Percentiles rank a stretch among this genome's conserved stretches.
Conservation (phyloP, 257 asterid genomes). For the Penstemon barbatus region DNA sequence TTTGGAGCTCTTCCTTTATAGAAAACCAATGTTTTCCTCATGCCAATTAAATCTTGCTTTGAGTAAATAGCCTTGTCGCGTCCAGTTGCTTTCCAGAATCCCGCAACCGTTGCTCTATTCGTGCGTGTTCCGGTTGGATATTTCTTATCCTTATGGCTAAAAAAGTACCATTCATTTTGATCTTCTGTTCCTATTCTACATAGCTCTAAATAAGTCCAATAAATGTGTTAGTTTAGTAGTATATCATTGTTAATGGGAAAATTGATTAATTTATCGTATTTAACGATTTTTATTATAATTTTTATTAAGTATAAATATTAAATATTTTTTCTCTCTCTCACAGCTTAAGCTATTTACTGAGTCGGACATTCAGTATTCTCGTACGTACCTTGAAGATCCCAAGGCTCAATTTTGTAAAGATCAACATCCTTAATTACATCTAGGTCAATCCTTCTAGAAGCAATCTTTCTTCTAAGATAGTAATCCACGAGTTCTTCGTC, state of each 20-base stretch:
- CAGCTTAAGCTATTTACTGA: no score
- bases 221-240: background rate
- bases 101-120: constrained; percentile 75
- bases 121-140: constrained; percentile 83
- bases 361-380: no score
- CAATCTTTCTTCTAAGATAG: constrained; percentile 65
- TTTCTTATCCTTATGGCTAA: constrained; percentile 84
- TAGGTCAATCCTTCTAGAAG: constrained; percentile 46
- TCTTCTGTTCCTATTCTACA: constrained; percentile 80
- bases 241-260: background rate
- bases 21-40: constrained; percentile 79
- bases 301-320: background rate
- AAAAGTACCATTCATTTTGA: constrained; percentile 74
- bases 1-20: constrained; percentile 83
- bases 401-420: constrained; percentile 69
- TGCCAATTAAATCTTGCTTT: constrained; percentile 65
- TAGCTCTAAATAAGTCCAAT: constrained; percentile 40
- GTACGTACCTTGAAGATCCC: constrained; percentile 72
- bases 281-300: background rate
- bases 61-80: constrained; percentile 77
- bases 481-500: constrained; percentile 88
- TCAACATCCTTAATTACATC: constrained; percentile 66
- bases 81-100: constrained; percentile 93
- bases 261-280: background rate
- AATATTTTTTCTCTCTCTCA: no score